Evolutionary conservation across 768 basidiomycete genomes (phyloP).

Genomic region (Phallus indusiatus): DNA sequence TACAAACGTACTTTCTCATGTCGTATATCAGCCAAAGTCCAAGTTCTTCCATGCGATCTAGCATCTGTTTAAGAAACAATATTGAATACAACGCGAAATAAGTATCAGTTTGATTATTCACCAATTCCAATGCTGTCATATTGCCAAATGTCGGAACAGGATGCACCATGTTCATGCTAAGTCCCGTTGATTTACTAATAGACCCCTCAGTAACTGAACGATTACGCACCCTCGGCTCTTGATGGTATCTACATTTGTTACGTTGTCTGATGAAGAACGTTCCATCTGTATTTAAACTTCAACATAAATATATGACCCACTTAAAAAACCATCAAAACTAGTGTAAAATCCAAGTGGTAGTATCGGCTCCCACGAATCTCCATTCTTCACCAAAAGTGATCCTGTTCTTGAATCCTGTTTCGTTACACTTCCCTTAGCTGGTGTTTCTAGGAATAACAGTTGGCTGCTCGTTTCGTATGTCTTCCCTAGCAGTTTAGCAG

Average conservation of each 20-base stretch:
- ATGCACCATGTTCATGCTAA: conserved; percentile 44
- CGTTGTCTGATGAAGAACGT: conserved; percentile 42
- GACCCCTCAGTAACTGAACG: neutral
- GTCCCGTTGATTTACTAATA: conserved; percentile 14
- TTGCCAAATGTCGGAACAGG: conserved; percentile 60
- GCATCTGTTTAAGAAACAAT: conserved; percentile 1
- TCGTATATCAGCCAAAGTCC: conserved; percentile 74
- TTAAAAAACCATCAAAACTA: conserved; percentile 45
- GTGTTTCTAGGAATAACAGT: conserved; percentile 11
- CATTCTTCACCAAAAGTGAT: conserved; percentile 41
- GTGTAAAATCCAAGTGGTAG: conserved; percentile 73
- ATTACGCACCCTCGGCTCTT: conserved; percentile 43
- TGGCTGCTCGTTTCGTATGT: neutral
- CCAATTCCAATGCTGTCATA: conserved; percentile 43
- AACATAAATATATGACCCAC: neutral
- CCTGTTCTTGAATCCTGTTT: conserved; percentile 57
- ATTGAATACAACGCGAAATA: neutral
- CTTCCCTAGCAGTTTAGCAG: conserved; percentile 10
- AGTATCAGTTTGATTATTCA: too few relatives aligned
- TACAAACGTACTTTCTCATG: conserved; percentile 48
- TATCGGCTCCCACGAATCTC: conserved; percentile 23
- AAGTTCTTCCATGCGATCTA: conserved; percentile 65
- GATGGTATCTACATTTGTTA: conserved; percentile 43
- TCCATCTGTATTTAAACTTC: neutral
- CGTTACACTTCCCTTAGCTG: conserved; percentile 44